Conservation (phyloP, 805 yeast genomes). For the Lipomyces mesembrius region DNA sequence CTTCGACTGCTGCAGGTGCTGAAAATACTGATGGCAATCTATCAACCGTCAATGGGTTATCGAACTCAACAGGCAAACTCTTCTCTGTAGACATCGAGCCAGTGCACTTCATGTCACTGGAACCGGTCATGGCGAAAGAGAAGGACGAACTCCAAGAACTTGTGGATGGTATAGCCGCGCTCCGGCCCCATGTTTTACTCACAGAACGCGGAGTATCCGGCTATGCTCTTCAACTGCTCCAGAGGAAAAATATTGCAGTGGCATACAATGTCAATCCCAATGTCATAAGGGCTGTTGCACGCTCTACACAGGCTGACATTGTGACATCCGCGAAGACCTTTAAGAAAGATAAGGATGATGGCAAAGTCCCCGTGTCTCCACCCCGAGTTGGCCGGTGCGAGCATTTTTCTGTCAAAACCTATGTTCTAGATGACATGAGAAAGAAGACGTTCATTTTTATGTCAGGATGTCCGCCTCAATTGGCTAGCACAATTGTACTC, state of each 20-base stretch:
- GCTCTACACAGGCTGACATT: conserved; percentile 82
- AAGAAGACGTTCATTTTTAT: conserved; percentile 75
- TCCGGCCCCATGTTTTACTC: conserved; percentile 78
- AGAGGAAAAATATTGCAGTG: conserved; percentile 78
- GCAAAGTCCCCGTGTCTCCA: neutral
- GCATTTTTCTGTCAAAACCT: conserved; percentile 71
- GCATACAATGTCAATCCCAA: conserved; percentile 80
- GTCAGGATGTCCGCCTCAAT: conserved; percentile 70
- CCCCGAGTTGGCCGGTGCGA: conserved; percentile 78
- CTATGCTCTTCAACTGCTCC: conserved; percentile 70
- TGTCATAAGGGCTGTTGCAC: conserved; percentile 75
- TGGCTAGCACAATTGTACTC: conserved; percentile 86
- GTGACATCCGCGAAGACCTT: conserved; percentile 84
- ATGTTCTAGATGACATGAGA: conserved; percentile 52
- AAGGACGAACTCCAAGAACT: conserved; percentile 79
- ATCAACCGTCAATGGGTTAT: neutral
- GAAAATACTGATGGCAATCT: neutral
- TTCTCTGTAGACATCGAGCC: neutral
- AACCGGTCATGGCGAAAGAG: conserved; percentile 86
- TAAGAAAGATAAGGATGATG: conserved; percentile 53
- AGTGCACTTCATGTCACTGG: conserved; percentile 72
- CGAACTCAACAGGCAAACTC: neutral
- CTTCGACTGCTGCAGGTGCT: conserved; percentile 1
- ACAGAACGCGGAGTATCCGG: conserved; percentile 84
- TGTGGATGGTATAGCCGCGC: conserved; percentile 73